These are phyloP conservation scores for Hymenoscyphus fraxineus DNA, from an alignment of 2,329 filamentous ascomycete species.

Conservation along the genomic window DNA sequence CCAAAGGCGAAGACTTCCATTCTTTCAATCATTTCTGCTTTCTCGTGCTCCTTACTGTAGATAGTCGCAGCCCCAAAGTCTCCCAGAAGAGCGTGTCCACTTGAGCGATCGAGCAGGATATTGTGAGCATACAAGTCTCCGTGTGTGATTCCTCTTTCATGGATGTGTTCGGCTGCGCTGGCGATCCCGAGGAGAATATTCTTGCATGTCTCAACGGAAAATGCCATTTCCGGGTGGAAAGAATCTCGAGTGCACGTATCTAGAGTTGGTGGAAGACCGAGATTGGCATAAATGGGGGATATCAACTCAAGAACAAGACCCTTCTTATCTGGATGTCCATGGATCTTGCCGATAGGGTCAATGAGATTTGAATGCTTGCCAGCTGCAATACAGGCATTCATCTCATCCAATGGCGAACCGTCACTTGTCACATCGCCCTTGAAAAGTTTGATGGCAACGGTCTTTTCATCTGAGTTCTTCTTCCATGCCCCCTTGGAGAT, in stretches of 20 bases:
- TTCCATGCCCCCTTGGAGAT: slow-evolving; percentile 43
- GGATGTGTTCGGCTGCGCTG: slow-evolving; percentile 42
- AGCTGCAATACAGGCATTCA: slow-evolving; percentile 44
- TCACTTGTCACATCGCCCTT: slow-evolving; percentile 45
- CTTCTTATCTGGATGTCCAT: slow-evolving; percentile 39
- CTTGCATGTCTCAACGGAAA: slow-evolving; percentile 35
- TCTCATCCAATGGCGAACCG: slow-evolving; percentile 47
- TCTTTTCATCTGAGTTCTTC: slow-evolving; percentile 29
- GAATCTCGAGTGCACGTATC: slow-evolving; percentile 45
- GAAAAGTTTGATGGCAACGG: slow-evolving; percentile 48
- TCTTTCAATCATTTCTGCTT: slow-evolving; percentile 37
- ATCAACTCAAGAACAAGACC: slow-evolving; percentile 48
- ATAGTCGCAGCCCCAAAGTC: slow-evolving; percentile 48
- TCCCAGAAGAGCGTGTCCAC: slow-evolving; percentile 43
- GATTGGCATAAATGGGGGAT: slow-evolving; percentile 40
- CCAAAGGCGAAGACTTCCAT: slow-evolving; percentile 47
- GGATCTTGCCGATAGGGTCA: slow-evolving; percentile 42
- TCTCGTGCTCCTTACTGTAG: slow-evolving; percentile 34
- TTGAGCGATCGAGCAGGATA: slow-evolving; percentile 39
- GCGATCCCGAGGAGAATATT: slow-evolving; percentile 41
- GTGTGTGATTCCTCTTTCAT: slow-evolving; percentile 42
- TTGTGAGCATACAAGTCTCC: slow-evolving; percentile 49
- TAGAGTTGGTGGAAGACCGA: slow-evolving; percentile 44
- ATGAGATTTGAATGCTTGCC: slow-evolving; percentile 46
- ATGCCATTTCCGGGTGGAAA: slow-evolving; percentile 34